Conservation (phyloP, 1,284 basidiomycete species). For the Laetiporus sulphureus region DNA sequence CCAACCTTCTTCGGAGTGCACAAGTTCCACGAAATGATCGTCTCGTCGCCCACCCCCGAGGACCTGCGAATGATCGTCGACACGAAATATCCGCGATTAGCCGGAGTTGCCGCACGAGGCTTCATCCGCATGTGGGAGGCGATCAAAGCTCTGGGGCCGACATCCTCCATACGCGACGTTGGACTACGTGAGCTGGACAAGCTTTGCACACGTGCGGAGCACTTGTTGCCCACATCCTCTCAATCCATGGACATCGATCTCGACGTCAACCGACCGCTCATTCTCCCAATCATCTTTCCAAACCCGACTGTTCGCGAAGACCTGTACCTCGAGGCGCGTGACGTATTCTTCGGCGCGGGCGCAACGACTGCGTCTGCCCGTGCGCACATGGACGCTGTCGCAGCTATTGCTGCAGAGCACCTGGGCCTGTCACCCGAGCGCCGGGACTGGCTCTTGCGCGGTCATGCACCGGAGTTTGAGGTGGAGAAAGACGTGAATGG, state of each 20-base stretch:
- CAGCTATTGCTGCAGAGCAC: conserved; percentile 50
- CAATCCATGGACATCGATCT: conserved; percentile 39
- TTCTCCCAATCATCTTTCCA: conserved; percentile 46
- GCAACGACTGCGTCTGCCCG: conserved; percentile 46
- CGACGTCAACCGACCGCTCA: conserved; percentile 20
- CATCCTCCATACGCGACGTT: conserved; percentile 50
- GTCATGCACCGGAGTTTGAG: conserved; percentile 64
- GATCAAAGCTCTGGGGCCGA: conserved; percentile 40
- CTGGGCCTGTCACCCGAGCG: conserved; percentile 63
- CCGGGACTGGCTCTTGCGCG: conserved; percentile 45
- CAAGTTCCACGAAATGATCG: conserved; percentile 69
- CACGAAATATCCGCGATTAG: conserved; percentile 58
- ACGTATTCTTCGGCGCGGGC: conserved; percentile 86
- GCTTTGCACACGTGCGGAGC: conserved; percentile 74
- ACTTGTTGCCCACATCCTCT: conserved; percentile 46
- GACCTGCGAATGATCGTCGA: conserved; percentile 71
- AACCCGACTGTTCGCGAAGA: conserved; percentile 84
- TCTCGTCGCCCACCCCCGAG: conserved; percentile 52
- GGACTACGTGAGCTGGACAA: conserved; percentile 88
- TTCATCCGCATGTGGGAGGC: conserved; percentile 62
- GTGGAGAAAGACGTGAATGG: conserved; percentile 64
- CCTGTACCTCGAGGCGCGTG: conserved; percentile 84
- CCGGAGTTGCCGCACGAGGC: conserved; percentile 37
- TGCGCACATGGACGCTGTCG: conserved; percentile 43
- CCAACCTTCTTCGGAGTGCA: conserved; percentile 78